phyloP scores from a whole-genome alignment of 257 asterid genomes.

The Penstemon eatonii region DNA sequence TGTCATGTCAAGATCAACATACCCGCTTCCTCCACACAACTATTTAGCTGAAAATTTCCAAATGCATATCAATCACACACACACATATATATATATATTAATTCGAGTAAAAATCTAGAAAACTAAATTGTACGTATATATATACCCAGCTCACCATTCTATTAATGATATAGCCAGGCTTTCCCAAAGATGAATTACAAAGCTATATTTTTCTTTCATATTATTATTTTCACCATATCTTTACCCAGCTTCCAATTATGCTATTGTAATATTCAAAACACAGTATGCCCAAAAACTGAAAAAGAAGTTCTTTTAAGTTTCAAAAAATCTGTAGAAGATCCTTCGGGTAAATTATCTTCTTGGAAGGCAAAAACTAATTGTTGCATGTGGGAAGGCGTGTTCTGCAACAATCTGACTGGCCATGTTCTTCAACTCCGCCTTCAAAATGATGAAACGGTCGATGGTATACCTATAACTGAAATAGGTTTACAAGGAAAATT shows the following conservation, averaged over 20 bases:
- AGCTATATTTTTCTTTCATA: background rate
- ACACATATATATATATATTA: no score
- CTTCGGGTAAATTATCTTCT: constrained; percentile 15
- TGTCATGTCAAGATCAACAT: no score
- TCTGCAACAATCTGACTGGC: constrained; percentile 26
- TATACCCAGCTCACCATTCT: no score
- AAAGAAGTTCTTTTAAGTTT: constrained; percentile 31
- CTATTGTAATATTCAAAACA: no score
- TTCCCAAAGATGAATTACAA: no score
- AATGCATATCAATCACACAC: no score
- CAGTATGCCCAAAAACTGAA: constrained; percentile 8
- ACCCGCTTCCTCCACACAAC: no score
- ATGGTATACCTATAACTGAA: no score
- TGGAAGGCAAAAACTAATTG: constrained; percentile 28
- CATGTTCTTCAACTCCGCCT: constrained; percentile 28
- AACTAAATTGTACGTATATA: no score
- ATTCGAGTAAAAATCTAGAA: no score
- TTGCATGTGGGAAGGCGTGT: constrained; percentile 28
- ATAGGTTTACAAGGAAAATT: constrained; percentile 3
- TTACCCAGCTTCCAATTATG: background rate
- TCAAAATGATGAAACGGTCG: background rate
- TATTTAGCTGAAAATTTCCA: no score
- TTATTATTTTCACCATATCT: background rate
- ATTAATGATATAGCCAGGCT: no score
- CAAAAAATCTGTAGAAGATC: constrained; percentile 23